Evolutionary conservation across 768 basidiomycete species (phyloP).

Genomic region (Asterophora lycoperdoides): DNA sequence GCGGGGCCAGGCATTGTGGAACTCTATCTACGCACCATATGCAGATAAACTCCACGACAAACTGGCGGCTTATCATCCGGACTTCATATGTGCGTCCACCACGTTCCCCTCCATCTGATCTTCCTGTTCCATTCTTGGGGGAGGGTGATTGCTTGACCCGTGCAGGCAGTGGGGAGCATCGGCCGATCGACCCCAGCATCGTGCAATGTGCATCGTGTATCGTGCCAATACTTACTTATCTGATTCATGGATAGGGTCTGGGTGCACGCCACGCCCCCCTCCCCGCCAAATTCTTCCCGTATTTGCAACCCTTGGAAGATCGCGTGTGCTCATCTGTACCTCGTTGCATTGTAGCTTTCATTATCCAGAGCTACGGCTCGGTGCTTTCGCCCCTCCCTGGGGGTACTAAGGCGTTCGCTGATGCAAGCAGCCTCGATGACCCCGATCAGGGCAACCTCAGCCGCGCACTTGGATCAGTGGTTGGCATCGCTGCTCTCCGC

Average conservation of each 20-base stretch:
- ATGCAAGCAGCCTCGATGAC: constrained; percentile 39
- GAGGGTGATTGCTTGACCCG: constrained; percentile 5
- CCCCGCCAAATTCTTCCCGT: constrained; percentile 2
- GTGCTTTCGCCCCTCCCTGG: constrained; percentile 73
- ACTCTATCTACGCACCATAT: constrained; percentile 85
- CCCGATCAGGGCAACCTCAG: constrained; percentile 79
- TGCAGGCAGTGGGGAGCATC: constrained; percentile 13
- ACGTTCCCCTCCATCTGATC: constrained; percentile 29
- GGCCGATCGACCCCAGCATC: constrained; percentile 18
- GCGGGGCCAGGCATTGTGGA: constrained; percentile 74
- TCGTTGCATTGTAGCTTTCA: constrained; percentile 55
- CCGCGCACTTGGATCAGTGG: constrained; percentile 77
- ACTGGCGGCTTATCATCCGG: constrained; percentile 84
- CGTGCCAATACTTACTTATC: constrained; percentile 26
- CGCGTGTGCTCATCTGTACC: constrained; percentile 16
- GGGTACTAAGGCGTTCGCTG: constrained; percentile 39
- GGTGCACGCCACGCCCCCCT: too few relatives aligned
- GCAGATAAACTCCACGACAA: constrained; percentile 86
- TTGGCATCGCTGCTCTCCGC: constrained; percentile 81
- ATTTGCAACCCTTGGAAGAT: too few relatives aligned
- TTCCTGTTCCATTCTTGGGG: constrained; percentile 30
- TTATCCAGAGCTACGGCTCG: constrained; percentile 81
- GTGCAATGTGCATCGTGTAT: neutral
- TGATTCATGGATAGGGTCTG: constrained; percentile 17
- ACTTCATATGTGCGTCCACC: constrained; percentile 78